phyloP scores from a whole-genome alignment of 306 rosid species.

The Datisca glomerata region DNA sequence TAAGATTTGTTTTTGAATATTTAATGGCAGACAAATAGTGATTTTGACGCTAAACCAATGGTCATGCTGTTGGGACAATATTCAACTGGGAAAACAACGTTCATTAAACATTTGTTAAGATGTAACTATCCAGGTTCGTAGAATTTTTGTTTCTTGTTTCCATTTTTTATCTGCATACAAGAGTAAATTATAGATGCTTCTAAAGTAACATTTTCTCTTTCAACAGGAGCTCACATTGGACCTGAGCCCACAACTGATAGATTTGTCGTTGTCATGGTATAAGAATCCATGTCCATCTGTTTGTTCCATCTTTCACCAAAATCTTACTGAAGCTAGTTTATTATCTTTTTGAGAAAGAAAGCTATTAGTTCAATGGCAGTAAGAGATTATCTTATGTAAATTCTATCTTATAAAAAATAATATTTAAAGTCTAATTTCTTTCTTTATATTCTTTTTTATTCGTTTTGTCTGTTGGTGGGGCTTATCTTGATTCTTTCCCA shows the following conservation, averaged over 20 bases:
- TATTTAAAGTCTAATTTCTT: no score
- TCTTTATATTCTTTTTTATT: no score
- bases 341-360: background rate
- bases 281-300: background rate
- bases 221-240: constrained; percentile 84
- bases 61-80: constrained; percentile 96
- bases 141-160: background rate
- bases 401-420: no score
- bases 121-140: constrained; percentile 82
- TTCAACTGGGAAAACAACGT: constrained; percentile 95
- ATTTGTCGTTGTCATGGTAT: constrained; percentile 94
- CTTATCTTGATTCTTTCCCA: no score
- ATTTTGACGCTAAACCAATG: constrained; percentile 99
- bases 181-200: background rate
- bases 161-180: background rate
- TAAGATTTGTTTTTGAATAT: constrained; percentile 9
- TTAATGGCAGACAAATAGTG: constrained; percentile 66
- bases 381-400: no score
- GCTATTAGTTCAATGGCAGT: no score
- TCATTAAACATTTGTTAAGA: constrained; percentile 71
- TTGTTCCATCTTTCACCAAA: background rate
- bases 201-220: constrained; percentile 7
- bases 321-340: constrained; percentile 1
- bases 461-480: no score
- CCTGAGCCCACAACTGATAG: constrained; percentile 99